A percentile compares a stretch with the other conserved stretches of the same genome.
phyloP scores from a whole-genome alignment of 345 rosid species.

The Linum usitatissimum region DNA sequence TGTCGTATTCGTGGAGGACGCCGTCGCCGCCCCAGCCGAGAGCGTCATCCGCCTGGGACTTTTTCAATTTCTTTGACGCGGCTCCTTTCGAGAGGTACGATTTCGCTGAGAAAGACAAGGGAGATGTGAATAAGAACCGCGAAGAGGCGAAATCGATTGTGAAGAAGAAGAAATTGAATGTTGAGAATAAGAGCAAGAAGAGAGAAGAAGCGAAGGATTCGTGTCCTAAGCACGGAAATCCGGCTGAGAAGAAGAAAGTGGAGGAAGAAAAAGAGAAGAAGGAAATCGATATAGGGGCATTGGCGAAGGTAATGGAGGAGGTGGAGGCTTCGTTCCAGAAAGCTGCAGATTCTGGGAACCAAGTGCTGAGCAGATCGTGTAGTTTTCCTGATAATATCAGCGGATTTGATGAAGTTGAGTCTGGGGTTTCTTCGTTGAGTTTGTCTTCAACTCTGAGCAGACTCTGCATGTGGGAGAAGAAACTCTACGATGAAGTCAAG shows the following conservation, averaged over 20 bases:
- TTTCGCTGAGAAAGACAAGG: slow-evolving; percentile 13
- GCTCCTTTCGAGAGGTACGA: slow-evolving; percentile 28
- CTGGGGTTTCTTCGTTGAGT: slow-evolving; percentile 23
- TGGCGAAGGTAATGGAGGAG: slow-evolving; percentile 21
- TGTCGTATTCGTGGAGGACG: slow-evolving; percentile 15
- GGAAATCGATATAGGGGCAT: slow-evolving; percentile 6
- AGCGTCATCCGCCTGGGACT: slow-evolving; percentile 46
- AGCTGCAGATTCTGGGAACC: slow-evolving; percentile 38
- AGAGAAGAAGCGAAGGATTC: slow-evolving; percentile 12
- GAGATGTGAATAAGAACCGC: slow-evolving; percentile 5
- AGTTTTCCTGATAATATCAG: slow-evolving; percentile 20
- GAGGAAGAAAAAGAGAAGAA: slow-evolving; percentile 14
- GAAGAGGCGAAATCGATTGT: not conserved
- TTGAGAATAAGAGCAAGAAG: slow-evolving; percentile 9
- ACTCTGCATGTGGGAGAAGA: slow-evolving; percentile 61
- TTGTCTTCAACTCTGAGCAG: slow-evolving; percentile 45
- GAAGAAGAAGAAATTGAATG: not conserved
- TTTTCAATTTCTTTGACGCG: slow-evolving; percentile 48
- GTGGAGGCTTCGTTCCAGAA: slow-evolving; percentile 24
- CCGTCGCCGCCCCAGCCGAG: slow-evolving; percentile 48
- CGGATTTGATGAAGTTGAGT: slow-evolving; percentile 22
- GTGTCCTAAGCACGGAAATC: not conserved
- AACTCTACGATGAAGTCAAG: slow-evolving; percentile 66
- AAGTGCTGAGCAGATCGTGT: slow-evolving; percentile 26
- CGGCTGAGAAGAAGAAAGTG: slow-evolving; percentile 9